Evolutionary conservation across 345 rosid species (phyloP), one percentile per base, ranked within the genome.

Genomic region (Eucalyptus curtisii): DNA sequence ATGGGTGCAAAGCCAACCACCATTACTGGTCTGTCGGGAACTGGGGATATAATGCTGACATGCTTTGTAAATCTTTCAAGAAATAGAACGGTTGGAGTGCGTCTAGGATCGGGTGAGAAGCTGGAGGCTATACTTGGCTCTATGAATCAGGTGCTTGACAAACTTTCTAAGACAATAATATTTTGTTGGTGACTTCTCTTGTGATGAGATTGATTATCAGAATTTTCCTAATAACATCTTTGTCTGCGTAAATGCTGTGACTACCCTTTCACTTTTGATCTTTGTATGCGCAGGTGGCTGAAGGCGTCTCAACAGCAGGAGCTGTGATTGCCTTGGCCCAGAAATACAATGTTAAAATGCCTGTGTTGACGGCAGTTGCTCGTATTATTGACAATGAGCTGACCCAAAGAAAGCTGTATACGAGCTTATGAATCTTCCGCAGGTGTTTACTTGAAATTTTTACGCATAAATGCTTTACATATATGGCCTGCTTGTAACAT

Each of bases 1-100:
- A 97, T 97, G 98, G 99, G 98, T 89, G 99, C 97, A 68, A 97
- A 97, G 91, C 95, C 99, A 64, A 94, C 95, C 68, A 97, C 99
- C 88, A 93, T 95, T 89, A 95, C 99, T 33, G 99, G 98, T 88
- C 92, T 96, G 84, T 96, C 99, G 13, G 99, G 99, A 91, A 97
- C 96, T 20, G 99, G 99, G 55, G 99, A 97, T 92, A 97, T 95
- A 49, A 97, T 96, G 98, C 98, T 95, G 50, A 97, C 99, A 59
- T 96, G 99, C 90, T 97, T 97, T 49, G 99, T 97, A 64, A 95
- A 94, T 92, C 99, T 97, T 50, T 97, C 99, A 90, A 96, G 98
- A 92, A 96, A 97, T 90, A 92, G 93, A 92, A 95, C 94, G 20
- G 99, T 97, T 79, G 99, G 99, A 90, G 97, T 97, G 33, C 95